Percentiles rank a stretch among this genome's conserved stretches.
Evolutionary conservation across 192 early-diverging fungal species (phyloP).

Genomic region (Podila epicladia): DNA sequence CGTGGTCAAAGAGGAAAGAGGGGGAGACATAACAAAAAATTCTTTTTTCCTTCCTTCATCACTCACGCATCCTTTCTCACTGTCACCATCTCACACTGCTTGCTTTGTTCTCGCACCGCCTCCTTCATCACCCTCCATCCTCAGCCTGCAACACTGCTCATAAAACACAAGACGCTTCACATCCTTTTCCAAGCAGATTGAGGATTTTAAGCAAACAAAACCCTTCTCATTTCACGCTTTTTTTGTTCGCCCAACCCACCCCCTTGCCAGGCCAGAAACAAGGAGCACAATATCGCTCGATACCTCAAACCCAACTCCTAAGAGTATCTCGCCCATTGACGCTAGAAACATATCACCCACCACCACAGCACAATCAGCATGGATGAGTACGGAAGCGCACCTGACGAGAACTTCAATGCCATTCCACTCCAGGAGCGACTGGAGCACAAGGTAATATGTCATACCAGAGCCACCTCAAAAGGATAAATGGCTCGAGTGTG

Average conservation of each 20-base stretch:
- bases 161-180: too few relatives aligned
- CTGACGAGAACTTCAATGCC: constrained; percentile 81
- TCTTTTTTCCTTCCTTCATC: too few relatives aligned
- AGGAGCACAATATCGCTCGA: background rate
- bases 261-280: too few relatives aligned
- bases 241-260: background rate
- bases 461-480: constrained; percentile 9
- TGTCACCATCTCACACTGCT: too few relatives aligned
- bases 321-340: background rate
- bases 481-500: background rate
- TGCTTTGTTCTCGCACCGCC: too few relatives aligned
- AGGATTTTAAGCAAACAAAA: too few relatives aligned
- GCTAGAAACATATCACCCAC: background rate
- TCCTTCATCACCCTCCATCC: too few relatives aligned
- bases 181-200: too few relatives aligned
- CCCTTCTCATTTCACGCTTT: background rate
- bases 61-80: too few relatives aligned
- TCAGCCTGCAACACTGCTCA: too few relatives aligned
- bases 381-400: constrained; percentile 44
- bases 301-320: background rate
- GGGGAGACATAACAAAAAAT: too few relatives aligned
- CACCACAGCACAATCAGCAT: constrained; percentile 2
- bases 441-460: constrained; percentile 76
- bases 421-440: constrained; percentile 84
- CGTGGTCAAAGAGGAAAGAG: too few relatives aligned